These are phyloP conservation scores for Jatropha curcas DNA, from an alignment of 345 rosid species.

Conservation along the genomic window DNA sequence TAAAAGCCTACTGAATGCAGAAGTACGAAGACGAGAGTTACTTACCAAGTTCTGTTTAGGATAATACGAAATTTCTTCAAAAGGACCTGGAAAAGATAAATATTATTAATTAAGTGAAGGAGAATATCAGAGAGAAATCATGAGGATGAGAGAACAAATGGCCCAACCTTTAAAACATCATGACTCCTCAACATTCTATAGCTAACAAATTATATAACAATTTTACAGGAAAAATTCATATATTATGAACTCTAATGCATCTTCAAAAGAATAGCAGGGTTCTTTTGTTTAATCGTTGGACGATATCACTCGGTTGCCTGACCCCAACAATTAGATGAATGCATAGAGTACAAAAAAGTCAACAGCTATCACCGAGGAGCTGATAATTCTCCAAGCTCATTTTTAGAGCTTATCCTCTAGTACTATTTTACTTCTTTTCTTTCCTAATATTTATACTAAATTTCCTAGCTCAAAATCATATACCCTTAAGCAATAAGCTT, in stretches of 20 bases:
- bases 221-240: background rate
- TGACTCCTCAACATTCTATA: background rate
- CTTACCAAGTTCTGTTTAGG: constrained; percentile 68
- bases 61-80: constrained; percentile 69
- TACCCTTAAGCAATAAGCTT: too few species aligned
- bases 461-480: too few species aligned
- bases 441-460: too few species aligned
- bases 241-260: background rate
- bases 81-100: constrained; percentile 62
- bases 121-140: constrained; percentile 10
- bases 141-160: background rate
- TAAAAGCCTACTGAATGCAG: background rate
- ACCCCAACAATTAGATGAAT: background rate
- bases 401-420: too few species aligned
- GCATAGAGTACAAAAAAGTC: too few species aligned
- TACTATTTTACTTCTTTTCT: too few species aligned
- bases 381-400: too few species aligned
- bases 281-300: background rate
- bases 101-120: background rate
- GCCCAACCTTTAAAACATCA: background rate
- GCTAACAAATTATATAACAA: background rate
- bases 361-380: too few species aligned
- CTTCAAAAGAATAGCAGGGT: background rate
- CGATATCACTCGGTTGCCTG: too few species aligned
- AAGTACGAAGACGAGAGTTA: constrained; percentile 6